These are phyloP conservation scores for Termitomyces sp. DNA, from an alignment of 1,284 basidiomycete genomes.

Conservation along the genomic window DNA sequence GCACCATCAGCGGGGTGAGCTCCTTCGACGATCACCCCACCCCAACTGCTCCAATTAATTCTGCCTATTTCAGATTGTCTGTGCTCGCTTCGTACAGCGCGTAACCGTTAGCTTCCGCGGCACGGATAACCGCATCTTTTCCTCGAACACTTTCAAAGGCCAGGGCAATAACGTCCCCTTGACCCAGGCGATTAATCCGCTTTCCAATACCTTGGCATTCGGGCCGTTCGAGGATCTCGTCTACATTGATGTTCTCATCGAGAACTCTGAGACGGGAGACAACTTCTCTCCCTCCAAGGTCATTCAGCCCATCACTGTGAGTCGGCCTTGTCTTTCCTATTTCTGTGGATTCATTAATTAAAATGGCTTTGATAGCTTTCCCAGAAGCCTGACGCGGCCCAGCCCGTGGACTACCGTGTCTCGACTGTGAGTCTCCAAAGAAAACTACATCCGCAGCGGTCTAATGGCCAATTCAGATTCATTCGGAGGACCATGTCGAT, in stretches of 20 bases:
- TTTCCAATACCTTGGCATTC: background rate
- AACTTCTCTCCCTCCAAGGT: conserved; percentile 6
- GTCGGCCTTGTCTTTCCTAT: background rate
- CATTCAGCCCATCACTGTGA: conserved; percentile 5
- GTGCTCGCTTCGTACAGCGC: conserved; percentile 2
- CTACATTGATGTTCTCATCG: background rate
- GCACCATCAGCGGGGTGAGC: conserved; percentile 4
- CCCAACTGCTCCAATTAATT: background rate
- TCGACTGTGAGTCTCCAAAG: conserved; percentile 4
- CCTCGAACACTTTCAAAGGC: conserved; percentile 4
- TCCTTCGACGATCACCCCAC: background rate
- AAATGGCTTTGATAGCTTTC: background rate
- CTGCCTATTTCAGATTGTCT: background rate
- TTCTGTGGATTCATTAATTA: background rate
- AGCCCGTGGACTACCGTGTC: background rate
- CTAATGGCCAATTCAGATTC: background rate
- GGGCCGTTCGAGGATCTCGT: conserved; percentile 7
- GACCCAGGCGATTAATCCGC: background rate
- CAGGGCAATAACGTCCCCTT: background rate
- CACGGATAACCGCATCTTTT: background rate
- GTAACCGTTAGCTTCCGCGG: conserved; percentile 1
- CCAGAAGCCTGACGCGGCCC: background rate
- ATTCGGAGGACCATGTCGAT: conserved; percentile 5
- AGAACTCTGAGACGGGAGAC: background rate
- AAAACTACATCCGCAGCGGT: background rate